Percentiles rank a stretch among this genome's conserved stretches.
Conservation (phyloP, 23 red algal genomes). For the Pyropia haitanensis region DNA sequence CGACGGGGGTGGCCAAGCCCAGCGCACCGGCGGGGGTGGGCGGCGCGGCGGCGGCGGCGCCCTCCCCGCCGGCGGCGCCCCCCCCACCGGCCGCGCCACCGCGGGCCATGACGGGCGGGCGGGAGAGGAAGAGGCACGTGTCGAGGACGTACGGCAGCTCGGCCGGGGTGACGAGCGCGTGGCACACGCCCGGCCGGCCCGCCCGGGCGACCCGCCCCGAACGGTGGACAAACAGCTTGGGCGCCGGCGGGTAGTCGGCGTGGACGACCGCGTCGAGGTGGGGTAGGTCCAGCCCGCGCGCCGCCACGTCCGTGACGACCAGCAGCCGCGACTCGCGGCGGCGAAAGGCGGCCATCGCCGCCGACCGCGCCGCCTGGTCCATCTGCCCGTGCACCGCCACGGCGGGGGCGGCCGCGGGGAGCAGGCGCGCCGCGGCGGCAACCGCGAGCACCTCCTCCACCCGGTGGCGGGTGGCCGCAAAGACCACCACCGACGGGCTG, state of each 20-base stretch:
- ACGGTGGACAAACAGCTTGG: constrained; percentile 94
- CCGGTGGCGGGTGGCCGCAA: constrained; percentile 69
- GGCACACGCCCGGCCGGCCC: constrained; percentile 47
- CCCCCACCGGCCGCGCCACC: neutral
- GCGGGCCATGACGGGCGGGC: constrained; percentile 15
- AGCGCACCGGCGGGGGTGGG: constrained; percentile 20
- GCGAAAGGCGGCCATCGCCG: constrained; percentile 55
- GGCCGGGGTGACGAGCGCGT: constrained; percentile 63
- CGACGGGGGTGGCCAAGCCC: constrained; percentile 4
- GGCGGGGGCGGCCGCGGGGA: constrained; percentile 1
- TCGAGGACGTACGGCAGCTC: constrained; percentile 85
- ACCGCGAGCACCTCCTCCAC: constrained; percentile 57
- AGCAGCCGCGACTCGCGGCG: constrained; percentile 27
- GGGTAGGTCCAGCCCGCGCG: constrained; percentile 88
- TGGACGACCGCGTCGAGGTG: constrained; percentile 84
- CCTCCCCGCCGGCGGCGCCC: neutral
- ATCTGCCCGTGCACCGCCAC: constrained; percentile 73
- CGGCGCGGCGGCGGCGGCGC: neutral
- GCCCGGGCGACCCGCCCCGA: constrained; percentile 71
- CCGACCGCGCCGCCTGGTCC: constrained; percentile 64
- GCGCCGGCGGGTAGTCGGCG: constrained; percentile 75
- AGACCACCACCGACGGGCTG: constrained; percentile 40
- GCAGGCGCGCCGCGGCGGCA: constrained; percentile 1
- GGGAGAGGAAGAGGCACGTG: constrained; percentile 52
- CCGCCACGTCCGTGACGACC: constrained; percentile 94